Conservation (phyloP, 1,284 basidiomycete species). For the Rhodotorula sp. region DNA sequence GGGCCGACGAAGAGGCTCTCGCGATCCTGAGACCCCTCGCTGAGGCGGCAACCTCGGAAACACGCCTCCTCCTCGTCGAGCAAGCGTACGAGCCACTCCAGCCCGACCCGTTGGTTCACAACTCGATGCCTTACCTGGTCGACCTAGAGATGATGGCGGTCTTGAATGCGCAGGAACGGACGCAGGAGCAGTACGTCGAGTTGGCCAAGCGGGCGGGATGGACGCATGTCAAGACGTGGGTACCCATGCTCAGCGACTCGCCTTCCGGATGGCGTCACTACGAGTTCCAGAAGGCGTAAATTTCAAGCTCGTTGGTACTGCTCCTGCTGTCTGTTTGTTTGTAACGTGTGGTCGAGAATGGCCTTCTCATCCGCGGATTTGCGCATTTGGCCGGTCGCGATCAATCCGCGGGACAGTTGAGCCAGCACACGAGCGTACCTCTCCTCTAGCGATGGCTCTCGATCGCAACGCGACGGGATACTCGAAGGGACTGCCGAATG, state of each 20-base stretch:
- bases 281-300: not conserved
- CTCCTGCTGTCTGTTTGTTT: not conserved
- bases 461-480: no score
- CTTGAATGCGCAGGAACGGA: conserved; percentile 20
- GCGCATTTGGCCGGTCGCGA: no score
- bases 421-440: no score
- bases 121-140: conserved; percentile 13
- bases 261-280: not conserved
- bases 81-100: conserved; percentile 38
- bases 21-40: conserved; percentile 47
- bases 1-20: conserved; percentile 44
- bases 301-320: not conserved
- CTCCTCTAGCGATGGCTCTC: no score
- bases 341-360: no score
- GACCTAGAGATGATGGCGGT: conserved; percentile 25
- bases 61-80: conserved; percentile 51
- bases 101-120: not conserved
- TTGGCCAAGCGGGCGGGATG: conserved; percentile 11
- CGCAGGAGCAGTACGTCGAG: conserved; percentile 12
- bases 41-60: conserved; percentile 42
- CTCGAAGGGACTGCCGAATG: not conserved
- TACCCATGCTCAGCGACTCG: not conserved
- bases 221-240: conserved; percentile 3
- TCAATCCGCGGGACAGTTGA: no score
- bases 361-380: no score